Percentiles rank a stretch among this genome's conserved stretches.
Evolutionary conservation across 257 asterid species (phyloP).

Genomic region (Euphrasia confusa): DNA sequence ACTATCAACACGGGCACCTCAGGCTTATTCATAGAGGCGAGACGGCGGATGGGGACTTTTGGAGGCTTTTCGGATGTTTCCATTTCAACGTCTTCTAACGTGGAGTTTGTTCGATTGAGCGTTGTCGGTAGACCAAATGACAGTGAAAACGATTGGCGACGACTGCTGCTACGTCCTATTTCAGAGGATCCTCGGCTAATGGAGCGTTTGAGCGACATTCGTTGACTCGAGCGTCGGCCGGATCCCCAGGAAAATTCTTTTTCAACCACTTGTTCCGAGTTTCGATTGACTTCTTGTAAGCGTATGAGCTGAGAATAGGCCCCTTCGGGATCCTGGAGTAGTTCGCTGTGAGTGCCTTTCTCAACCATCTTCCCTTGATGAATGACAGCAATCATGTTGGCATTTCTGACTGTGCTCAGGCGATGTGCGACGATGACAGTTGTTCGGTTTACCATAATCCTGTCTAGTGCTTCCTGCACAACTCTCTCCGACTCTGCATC

Average conservation of each 20-base stretch:
- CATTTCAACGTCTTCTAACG: slow-evolving; percentile 12
- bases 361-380: slow-evolving; percentile 61
- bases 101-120: slow-evolving; percentile 25
- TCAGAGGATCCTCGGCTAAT: slow-evolving; percentile 67
- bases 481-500: slow-evolving; percentile 66
- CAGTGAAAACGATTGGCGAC: slow-evolving; percentile 43
- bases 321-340: slow-evolving; percentile 55
- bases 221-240: slow-evolving; percentile 54
- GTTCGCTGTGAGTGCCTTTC: slow-evolving; percentile 53
- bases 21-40: slow-evolving; percentile 49
- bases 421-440: slow-evolving; percentile 71
- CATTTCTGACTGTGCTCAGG: slow-evolving; percentile 59
- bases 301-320: slow-evolving; percentile 55
- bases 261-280: slow-evolving; percentile 31
- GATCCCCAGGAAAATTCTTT: slow-evolving; percentile 39
- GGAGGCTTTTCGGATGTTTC: slow-evolving; percentile 34
- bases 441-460: slow-evolving; percentile 60
- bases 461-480: slow-evolving; percentile 66
- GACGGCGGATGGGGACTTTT: slow-evolving; percentile 47
- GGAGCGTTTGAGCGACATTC: slow-evolving; percentile 50
- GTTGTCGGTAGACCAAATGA: slow-evolving; percentile 49
- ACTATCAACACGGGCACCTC: slow-evolving; percentile 46
- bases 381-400: slow-evolving; percentile 57
- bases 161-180: slow-evolving; percentile 55
- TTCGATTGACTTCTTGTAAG: slow-evolving; percentile 40